Evolutionary conservation across 1,284 basidiomycete species (phyloP).

Genomic region (Rhodotorula sp.): DNA sequence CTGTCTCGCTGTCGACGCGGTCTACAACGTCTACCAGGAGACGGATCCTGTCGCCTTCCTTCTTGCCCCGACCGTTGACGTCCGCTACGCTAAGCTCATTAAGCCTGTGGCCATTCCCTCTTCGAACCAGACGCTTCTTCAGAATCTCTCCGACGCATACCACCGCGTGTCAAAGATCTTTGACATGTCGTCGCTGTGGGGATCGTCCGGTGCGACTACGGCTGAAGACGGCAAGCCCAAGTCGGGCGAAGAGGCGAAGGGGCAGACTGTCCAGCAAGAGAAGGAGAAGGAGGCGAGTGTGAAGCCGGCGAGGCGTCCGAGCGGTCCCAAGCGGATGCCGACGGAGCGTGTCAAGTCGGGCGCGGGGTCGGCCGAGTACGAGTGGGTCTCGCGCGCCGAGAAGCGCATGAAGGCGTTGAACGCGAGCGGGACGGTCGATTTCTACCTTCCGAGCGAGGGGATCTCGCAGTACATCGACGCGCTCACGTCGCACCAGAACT

Average conservation of each 20-base stretch:
- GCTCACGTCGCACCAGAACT: constrained; percentile 18
- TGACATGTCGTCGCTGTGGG: constrained; percentile 38
- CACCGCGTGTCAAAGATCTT: constrained; percentile 47
- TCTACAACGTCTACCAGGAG: constrained; percentile 46
- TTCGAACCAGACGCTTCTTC: constrained; percentile 46
- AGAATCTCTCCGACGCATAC: constrained; percentile 44
- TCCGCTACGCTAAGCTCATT: constrained; percentile 47
- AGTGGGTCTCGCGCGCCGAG: constrained; percentile 34
- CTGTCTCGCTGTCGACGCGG: constrained; percentile 38
- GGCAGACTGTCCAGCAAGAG: constrained; percentile 7
- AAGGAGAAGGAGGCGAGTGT: constrained; percentile 8
- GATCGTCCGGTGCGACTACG: constrained; percentile 1
- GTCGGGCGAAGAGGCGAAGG: constrained; percentile 6
- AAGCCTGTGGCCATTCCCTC: constrained; percentile 46
- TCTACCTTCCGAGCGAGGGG: constrained; percentile 30
- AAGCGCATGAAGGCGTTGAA: constrained; percentile 34
- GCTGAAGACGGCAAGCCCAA: background rate
- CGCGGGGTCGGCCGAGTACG: constrained; percentile 20
- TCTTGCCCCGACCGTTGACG: constrained; percentile 50
- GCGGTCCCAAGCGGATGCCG: constrained; percentile 32
- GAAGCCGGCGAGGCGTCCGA: constrained; percentile 11
- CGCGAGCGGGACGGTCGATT: constrained; percentile 26
- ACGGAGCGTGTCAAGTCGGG: constrained; percentile 26
- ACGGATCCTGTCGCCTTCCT: constrained; percentile 51
- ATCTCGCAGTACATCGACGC: constrained; percentile 30